These are phyloP conservation scores for Colletotrichum sp. DNA, from an alignment of 2,329 filamentous ascomycete species.

Conservation along the genomic window DNA sequence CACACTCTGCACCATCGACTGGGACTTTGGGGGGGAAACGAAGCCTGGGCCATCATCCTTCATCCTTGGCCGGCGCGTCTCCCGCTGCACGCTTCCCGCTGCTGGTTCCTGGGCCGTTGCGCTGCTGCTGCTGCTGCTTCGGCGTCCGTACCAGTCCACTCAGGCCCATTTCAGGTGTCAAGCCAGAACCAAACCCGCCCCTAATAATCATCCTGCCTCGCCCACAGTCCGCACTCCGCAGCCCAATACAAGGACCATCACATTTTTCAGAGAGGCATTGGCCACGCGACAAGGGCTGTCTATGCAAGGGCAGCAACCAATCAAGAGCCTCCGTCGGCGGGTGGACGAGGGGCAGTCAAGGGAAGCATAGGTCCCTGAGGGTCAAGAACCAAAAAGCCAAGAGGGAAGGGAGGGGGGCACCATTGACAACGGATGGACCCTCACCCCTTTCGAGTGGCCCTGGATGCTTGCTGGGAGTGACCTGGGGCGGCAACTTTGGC, in stretches of 20 bases:
- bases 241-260: neutral
- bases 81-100: neutral
- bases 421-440: neutral
- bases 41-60: neutral
- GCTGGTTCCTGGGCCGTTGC: neutral
- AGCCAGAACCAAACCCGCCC: neutral
- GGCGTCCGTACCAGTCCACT: neutral
- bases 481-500: neutral
- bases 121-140: neutral
- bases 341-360: neutral
- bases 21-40: neutral
- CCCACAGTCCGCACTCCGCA: neutral
- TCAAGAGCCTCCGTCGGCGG: neutral
- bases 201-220: neutral
- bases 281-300: neutral
- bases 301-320: constrained; percentile 13
- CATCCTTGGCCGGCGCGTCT: neutral
- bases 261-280: constrained; percentile 1
- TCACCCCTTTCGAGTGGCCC: neutral
- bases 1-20: neutral
- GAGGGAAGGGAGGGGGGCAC: neutral
- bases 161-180: neutral
- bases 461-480: neutral
- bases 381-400: neutral
- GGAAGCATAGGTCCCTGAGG: neutral